Evolutionary conservation across 208 protist genomes (phyloP), one percentile per base, ranked within the genome.

Genomic region (Acanthamoeba royreba): DNA sequence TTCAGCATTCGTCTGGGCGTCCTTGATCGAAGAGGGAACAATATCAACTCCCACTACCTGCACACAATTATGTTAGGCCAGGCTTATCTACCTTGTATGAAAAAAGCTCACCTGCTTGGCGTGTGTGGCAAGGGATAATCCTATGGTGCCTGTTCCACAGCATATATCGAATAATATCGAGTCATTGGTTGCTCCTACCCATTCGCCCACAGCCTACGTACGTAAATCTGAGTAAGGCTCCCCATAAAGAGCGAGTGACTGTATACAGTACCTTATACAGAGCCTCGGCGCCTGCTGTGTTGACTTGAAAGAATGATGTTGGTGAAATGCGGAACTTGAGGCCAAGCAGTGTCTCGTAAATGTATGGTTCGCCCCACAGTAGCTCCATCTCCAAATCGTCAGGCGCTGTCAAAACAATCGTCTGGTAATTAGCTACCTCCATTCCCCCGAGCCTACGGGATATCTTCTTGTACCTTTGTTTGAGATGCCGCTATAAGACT

Each of bases 231-330:
- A 46, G 43, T 79, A 83, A 53, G 58, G 69, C 13, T 17, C 35
- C 43, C 13, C 11, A 17, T 25, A 83, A 89, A 25, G 13, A 4
- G 47, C 5, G 43, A 7, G 61, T 55, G 17, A 97, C 97, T 38
- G 97, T 95, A 35, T 97, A 95, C 28, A 89, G 85, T 38, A 98
- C 96, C 77, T 97, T 97, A 43, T 99, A 97, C 93, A 99, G 95
- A 4, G 93, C 28, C 69, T 99, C 98, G 85, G 98, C 97, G 43
- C 97, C 98, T 11, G 95, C 93, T 4, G 97, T 99, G 96, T 99
- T 99, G 0, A 99, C 98, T 96, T 99, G 98, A 93, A 99, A 99
- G 93, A 99, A 99, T 5, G 98, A 97, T 9, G 96, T 97, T 17
- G 98, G 97, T 83, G 97, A 98, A 7, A 99, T 97, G 69, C 98